A percentile compares a stretch with the other conserved stretches of the same genome.
phyloP scores from a whole-genome alignment of 371 early-diverging fungal species.

The Haplosporangium sp. region DNA sequence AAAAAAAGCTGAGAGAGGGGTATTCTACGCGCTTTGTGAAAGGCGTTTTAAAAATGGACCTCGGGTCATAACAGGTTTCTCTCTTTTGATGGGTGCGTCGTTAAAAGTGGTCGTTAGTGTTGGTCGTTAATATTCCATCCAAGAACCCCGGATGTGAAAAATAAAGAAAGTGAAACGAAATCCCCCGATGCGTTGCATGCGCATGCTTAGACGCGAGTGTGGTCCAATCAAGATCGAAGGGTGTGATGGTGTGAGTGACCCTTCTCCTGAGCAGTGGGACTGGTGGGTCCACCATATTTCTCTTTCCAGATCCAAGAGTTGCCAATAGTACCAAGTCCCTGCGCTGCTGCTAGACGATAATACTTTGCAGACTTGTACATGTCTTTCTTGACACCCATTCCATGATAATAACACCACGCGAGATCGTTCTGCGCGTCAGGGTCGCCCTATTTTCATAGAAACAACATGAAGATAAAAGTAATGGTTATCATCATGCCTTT shows the following conservation, averaged over 20 bases:
- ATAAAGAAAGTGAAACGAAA: no score
- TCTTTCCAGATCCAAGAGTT: slow-evolving; percentile 96
- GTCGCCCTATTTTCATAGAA: slow-evolving; percentile 68
- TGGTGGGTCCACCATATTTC: slow-evolving; percentile 71
- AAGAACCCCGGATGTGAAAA: no score
- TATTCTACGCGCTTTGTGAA: no score
- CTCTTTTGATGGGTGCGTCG: no score
- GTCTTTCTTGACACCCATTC: slow-evolving; percentile 88
- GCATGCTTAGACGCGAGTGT: no score
- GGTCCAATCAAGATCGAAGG: not conserved
- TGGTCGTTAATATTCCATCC: no score
- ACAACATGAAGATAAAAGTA: not conserved
- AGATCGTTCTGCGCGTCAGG: slow-evolving; percentile 90
- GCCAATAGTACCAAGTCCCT: slow-evolving; percentile 83
- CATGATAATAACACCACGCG: slow-evolving; percentile 81
- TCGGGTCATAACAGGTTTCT: no score
- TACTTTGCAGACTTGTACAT: slow-evolving; percentile 86
- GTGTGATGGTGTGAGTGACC: not conserved
- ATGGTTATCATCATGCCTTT: not conserved
- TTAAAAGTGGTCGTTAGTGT: no score
- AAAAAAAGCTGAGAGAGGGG: no score
- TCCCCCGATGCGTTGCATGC: no score
- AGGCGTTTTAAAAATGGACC: no score
- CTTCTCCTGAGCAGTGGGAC: slow-evolving; percentile 22
- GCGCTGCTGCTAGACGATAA: slow-evolving; percentile 85